Evolutionary conservation across 1,139 yeast species (phyloP), one percentile per base, ranked within the genome.

Genomic region (Lodderomyces margitis): DNA sequence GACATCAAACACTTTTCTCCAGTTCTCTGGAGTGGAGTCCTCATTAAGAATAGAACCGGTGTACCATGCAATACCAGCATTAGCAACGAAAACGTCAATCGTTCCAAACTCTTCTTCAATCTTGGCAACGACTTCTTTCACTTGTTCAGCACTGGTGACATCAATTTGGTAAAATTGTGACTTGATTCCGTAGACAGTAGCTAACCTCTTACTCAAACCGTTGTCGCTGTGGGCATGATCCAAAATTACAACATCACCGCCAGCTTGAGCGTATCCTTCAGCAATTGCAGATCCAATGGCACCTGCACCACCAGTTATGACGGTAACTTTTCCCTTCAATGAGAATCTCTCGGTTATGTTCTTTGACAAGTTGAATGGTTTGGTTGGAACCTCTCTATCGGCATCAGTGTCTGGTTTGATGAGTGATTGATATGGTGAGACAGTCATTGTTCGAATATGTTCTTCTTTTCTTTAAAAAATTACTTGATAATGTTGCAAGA

Each of bases 1-100:
- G 47, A 78, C 67, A 49, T 65, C 68, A 57, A 76, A 71, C 38
- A 81, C 64, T 47, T 63, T 60, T 46, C 70, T 70, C 80, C 80
- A 78, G 46, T 70, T 77, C 37, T 77, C 76, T 56, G 58, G 48
- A 1, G 55, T 60, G 35, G 69, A 70, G 44, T 66, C 66, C 46
- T 68, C 65, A 46, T 83, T 87, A 45, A 83, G 66, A 49, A 82
- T 61, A 15, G 83, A 69, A n/a, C 92, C 95, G 21, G 80, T 76
- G 36, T 80, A 74, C 92, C 94, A 87, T 14, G 88, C 85, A 34
- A 85, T 78, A 46, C 96, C 96, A 15, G 96, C 95, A 61, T 87
- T 87, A 56, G 95, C 92, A 21, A 87, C 91, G 59, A 86, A 82
- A 23, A 85, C 74, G 58, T 87, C 95, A 50, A 87, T 79, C 43